Evolutionary conservation across 225 moss, liverwort and hornwort genomes (phyloP), one percentile per base, ranked within the genome.

Genomic region (Physcomitrellopsis africana): DNA sequence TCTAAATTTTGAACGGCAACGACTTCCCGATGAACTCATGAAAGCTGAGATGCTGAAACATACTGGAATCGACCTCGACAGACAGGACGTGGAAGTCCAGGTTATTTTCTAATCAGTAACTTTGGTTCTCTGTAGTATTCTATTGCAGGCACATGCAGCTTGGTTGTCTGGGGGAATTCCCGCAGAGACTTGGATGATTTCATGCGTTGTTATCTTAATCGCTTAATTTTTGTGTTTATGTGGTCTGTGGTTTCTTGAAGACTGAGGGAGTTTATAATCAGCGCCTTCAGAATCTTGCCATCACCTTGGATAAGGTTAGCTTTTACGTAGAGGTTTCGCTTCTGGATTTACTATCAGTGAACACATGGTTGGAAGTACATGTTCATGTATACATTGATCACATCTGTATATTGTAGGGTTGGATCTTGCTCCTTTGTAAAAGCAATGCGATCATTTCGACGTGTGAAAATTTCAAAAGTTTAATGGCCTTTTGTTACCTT

Each of bases 201-300:
- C 58, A 18, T 66, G 11, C 32, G 7, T 37, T 37, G 32, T 37
- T 62, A 9, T 37, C 58, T 32, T 64, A 16, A 47, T 59, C 56
- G 48, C 6, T 58, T 78, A 24, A 77, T 63, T 51, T 45, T 57
- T 17, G 12, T 18, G 24, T 23, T 23, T 14, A 10, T 63, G 54
- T 81, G 52, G 67, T 68, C 64, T 49, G 53, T 74, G 62, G 18
- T 56, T 47, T 37, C 11, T 53, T 82, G 77, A 83, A 99, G 99
- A 87, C 92, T 8, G 99, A 99, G 51, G 99, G 99, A 67, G 95
- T 99, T 18, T 99, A 93, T 73, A 99, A 93, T 78, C 95, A 95
- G 79, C 89, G 99, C 63, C 88, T 99, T 77, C 99, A 99, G 68
- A 99, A 99, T 77, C 81, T 99, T 70, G 92, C 99, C 51, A 99